Evolutionary conservation across 176 grass and related monocot species (phyloP).

Genomic region (Aegilops speltoides): DNA sequence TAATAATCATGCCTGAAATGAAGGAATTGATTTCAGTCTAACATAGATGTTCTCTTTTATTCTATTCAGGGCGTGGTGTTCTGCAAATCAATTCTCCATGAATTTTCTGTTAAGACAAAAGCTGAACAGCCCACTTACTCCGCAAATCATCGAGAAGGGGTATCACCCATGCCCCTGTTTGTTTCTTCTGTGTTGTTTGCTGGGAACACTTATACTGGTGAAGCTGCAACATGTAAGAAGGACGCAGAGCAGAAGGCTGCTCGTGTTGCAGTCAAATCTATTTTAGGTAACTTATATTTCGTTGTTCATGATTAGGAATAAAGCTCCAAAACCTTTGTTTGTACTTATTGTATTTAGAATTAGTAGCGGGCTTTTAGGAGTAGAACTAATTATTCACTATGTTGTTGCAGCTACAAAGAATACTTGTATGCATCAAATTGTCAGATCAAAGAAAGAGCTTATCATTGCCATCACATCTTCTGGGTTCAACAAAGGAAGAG

Average conservation of each 20-base stretch:
- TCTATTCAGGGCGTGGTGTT: conserved; percentile 30
- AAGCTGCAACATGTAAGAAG: conserved; percentile 52
- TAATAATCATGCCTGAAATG: neutral
- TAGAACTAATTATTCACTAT: conserved; percentile 23
- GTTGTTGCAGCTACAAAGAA: conserved; percentile 38
- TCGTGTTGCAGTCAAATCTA: conserved; percentile 42
- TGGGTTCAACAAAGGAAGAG: conserved; percentile 5
- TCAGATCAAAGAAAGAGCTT: conserved; percentile 47
- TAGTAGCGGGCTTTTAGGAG: neutral
- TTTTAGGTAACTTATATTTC: conserved; percentile 64
- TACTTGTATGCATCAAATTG: conserved; percentile 37
- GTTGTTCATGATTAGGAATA: conserved; percentile 20
- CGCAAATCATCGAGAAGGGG: neutral
- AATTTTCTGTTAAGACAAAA: conserved; percentile 54
- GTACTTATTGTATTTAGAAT: conserved; percentile 14
- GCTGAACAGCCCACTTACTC: conserved; percentile 39
- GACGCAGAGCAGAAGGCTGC: conserved; percentile 67
- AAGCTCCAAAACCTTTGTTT: neutral
- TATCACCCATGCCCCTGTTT: conserved; percentile 2
- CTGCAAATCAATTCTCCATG: conserved; percentile 74
- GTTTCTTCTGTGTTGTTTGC: conserved; percentile 47
- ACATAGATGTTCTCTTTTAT: conserved; percentile 1
- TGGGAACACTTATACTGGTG: conserved; percentile 52
- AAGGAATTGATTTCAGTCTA: conserved; percentile 17
- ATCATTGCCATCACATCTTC: conserved; percentile 16